phyloP scores from a whole-genome alignment of 2,329 filamentous ascomycete species.

The Calonectria leucothoes region DNA sequence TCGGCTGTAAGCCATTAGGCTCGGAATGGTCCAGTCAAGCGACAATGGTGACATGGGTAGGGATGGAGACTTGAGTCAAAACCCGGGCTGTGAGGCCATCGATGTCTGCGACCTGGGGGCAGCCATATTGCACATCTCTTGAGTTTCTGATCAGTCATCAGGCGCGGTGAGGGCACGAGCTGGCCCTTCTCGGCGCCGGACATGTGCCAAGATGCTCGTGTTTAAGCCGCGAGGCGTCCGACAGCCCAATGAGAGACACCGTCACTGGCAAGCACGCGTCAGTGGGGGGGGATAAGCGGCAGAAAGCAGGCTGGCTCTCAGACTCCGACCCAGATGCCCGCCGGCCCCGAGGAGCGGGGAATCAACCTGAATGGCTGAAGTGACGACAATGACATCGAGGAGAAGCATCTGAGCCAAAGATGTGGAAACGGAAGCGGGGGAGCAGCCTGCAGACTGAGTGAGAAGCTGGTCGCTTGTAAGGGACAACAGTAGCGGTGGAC shows the following conservation, averaged over 20 bases:
- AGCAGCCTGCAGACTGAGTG: not conserved
- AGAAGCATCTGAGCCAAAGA: not conserved
- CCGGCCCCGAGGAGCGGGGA: constrained; percentile 12
- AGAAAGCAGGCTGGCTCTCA: constrained; percentile 4
- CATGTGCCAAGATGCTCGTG: constrained; percentile 13
- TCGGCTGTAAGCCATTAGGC: constrained; percentile 26
- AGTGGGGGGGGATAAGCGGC: not conserved
- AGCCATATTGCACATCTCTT: not conserved
- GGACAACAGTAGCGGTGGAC: not conserved
- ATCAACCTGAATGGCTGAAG: constrained; percentile 17
- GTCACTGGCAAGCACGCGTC: not conserved
- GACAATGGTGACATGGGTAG: constrained; percentile 24
- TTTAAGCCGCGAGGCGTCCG: constrained; percentile 19
- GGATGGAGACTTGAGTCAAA: constrained; percentile 3
- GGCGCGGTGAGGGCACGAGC: not conserved
- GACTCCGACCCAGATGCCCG: not conserved
- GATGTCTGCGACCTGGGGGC: not conserved
- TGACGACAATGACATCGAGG: not conserved
- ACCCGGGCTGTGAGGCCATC: not conserved
- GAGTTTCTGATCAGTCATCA: not conserved
- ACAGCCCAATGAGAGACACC: not conserved
- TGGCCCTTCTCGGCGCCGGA: not conserved
- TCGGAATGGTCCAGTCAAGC: constrained; percentile 28
- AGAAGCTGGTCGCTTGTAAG: not conserved
- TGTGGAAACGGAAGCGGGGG: not conserved